Conservation (phyloP, 1,139 yeast species). For the Saccharomycopsis phalli region DNA sequence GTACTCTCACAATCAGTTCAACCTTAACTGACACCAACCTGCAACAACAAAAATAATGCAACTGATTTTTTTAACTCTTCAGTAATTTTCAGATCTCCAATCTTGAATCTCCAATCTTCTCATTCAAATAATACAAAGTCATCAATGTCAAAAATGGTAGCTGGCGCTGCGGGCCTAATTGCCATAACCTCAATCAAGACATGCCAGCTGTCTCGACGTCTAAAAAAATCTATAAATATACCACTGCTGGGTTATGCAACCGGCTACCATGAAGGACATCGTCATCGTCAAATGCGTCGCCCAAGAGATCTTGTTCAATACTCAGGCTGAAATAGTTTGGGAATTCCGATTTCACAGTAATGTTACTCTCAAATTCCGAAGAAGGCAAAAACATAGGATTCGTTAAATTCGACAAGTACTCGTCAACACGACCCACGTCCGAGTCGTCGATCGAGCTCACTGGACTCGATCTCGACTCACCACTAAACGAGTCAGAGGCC, state of each 20-base stretch:
- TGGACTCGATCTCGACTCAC: slow-evolving; percentile 12
- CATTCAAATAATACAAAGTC: slow-evolving; percentile 14
- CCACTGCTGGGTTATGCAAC: slow-evolving; percentile 21
- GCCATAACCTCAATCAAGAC: slow-evolving; percentile 9
- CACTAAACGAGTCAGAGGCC: slow-evolving; percentile 5
- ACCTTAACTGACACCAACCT: too few relatives aligned
- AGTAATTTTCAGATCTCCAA: not conserved
- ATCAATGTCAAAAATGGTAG: slow-evolving; percentile 16
- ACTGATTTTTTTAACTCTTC: slow-evolving; percentile 2
- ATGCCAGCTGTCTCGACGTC: slow-evolving; percentile 10
- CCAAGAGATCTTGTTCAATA: slow-evolving; percentile 2
- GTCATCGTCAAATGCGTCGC: slow-evolving; percentile 16
- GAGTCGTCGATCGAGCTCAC: slow-evolving; percentile 11
- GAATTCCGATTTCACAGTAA: slow-evolving; percentile 11
- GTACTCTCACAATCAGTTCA: too few relatives aligned
- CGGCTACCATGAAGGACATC: slow-evolving; percentile 13
- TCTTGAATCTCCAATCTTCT: too few relatives aligned
- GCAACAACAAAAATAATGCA: too few relatives aligned
- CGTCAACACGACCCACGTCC: slow-evolving; percentile 16
- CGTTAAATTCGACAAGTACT: slow-evolving; percentile 19
- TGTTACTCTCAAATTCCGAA: slow-evolving; percentile 9
- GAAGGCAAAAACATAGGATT: slow-evolving; percentile 19
- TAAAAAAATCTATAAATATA: slow-evolving; percentile 7
- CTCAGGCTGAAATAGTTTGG: slow-evolving; percentile 4
- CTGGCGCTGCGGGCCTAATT: slow-evolving; percentile 19